Evolutionary conservation across 2,329 filamentous ascomycete species (phyloP), one percentile per base, ranked within the genome.

Genomic region (Aspergillus tanneri): DNA sequence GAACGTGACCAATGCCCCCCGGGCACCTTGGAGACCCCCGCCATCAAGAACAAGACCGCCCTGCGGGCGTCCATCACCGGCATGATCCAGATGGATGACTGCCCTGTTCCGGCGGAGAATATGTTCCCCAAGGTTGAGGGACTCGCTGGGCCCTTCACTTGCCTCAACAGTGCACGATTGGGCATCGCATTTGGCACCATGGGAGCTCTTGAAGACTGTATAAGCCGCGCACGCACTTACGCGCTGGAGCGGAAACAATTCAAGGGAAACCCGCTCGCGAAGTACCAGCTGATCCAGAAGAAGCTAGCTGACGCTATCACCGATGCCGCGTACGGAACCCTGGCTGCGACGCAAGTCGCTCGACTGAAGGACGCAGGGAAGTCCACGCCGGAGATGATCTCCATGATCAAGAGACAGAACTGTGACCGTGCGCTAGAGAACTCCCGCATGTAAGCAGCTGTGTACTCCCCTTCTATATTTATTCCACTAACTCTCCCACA

Each of bases 271-370:
- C 91, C 92, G 0, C 79, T 99, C 44, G 93, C 92, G 32, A 95
- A 88, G 69, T 99, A 99, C 67, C 93, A 99, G 75, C 83, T 99
- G 11, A 82, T 99, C 43, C 93, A 99, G 78, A 96, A 96, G 82
- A 99, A 99, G 77, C 78, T 99, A 53, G 87, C 92, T 0, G 93
- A 99, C 69, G 93, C 93, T 1, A 78, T 83, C 3, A 96, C 92
- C 0, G 93, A 99, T 69, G 90, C 88, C 2, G 87, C 91, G 1
- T 97, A 88, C 66, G 93, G 93, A 35, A 88, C 89, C n/a, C 75
- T 96, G 46, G 93, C 93, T 5, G 86, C 89, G 6, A 83, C 89
- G 49, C 93, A 99, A 72, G 92, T 97, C 27, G 91, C 90, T 43
- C 79, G 92, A 53, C 81, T 97, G 49, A 97, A 96, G 80, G 92